A percentile compares a stretch with the other conserved stretches of the same genome.
Conservation (phyloP, 2,329 filamentous ascomycete species). For the Colletotrichum liriopes region DNA sequence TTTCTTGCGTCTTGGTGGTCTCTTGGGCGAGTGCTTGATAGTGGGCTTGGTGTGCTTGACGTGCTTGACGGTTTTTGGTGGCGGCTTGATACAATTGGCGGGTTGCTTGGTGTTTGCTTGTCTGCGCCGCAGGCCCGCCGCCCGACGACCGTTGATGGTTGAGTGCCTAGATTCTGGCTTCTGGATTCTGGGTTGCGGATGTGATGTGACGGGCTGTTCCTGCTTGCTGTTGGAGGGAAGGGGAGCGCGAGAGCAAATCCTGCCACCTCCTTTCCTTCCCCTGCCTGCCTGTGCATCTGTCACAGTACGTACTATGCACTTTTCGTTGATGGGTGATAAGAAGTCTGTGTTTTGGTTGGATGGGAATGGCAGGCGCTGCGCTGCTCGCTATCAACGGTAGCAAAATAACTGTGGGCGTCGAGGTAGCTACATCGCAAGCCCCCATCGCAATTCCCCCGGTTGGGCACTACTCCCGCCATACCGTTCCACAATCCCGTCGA, state of each 20-base stretch:
- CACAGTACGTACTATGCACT: not conserved
- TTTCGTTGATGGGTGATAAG: not conserved
- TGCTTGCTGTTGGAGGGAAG: not conserved
- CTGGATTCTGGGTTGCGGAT: too few species aligned
- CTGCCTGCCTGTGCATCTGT: not conserved
- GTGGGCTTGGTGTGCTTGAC: conserved; percentile 4
- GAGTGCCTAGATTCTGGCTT: not conserved
- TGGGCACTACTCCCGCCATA: not conserved
- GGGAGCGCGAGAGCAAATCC: not conserved
- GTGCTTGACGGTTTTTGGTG: not conserved
- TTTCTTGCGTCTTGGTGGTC: conserved; percentile 14
- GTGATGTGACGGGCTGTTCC: too few species aligned
- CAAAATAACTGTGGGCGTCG: not conserved
- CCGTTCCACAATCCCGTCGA: conserved; percentile 3
- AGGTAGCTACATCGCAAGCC: not conserved
- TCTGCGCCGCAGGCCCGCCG: not conserved
- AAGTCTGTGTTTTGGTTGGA: conserved; percentile 7
- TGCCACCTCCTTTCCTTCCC: not conserved
- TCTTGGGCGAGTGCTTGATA: conserved; percentile 14
- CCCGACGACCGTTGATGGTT: not conserved
- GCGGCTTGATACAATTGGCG: conserved; percentile 9
- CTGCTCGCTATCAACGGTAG: not conserved
- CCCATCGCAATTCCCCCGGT: conserved; percentile 4
- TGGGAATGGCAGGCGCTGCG: not conserved
- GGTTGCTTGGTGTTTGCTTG: conserved; percentile 16